These are phyloP conservation scores for Chalciporus sphaerocephalus DNA, from an alignment of 768 basidiomycete genomes.

Conservation along the genomic window DNA sequence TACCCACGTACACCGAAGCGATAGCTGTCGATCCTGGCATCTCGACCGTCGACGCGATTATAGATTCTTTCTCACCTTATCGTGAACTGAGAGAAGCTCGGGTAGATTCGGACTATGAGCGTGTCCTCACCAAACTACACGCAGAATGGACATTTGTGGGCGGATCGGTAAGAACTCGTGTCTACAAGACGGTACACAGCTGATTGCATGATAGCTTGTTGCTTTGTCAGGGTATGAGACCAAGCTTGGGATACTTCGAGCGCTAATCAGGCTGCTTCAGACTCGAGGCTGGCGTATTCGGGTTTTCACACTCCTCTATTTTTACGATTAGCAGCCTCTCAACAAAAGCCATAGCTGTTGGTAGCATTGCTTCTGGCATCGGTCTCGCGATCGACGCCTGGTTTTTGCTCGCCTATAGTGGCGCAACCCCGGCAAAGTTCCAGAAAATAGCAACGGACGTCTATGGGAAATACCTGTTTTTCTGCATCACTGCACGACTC, in stretches of 20 bases:
- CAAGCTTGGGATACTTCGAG: background rate
- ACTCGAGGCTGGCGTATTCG: conserved; percentile 56
- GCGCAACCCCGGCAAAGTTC: conserved; percentile 48
- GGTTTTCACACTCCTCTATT: conserved; percentile 50
- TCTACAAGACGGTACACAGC: background rate
- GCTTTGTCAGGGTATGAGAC: conserved; percentile 52
- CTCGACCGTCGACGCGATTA: conserved; percentile 33
- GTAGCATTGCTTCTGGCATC: conserved; percentile 57
- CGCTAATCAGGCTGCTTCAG: conserved; percentile 17
- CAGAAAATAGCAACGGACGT: conserved; percentile 44
- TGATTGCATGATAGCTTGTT: conserved; percentile 41
- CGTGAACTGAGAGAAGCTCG: conserved; percentile 42
- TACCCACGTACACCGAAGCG: conserved; percentile 44
- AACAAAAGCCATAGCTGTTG: conserved; percentile 49
- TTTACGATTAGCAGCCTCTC: conserved; percentile 49
- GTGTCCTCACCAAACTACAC: conserved; percentile 43
- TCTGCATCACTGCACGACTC: conserved; percentile 60
- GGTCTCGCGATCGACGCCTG: conserved; percentile 62
- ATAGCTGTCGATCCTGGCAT: conserved; percentile 27
- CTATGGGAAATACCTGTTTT: conserved; percentile 61
- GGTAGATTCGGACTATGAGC: conserved; percentile 47
- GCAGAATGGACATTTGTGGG: conserved; percentile 65
- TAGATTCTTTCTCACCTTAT: conserved; percentile 56
- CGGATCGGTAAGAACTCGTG: conserved; percentile 43
- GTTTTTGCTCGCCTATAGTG: conserved; percentile 62